Base-by-base conservation (phyloP, 345 rosid species). In the Eucalyptus victrix region DNA sequence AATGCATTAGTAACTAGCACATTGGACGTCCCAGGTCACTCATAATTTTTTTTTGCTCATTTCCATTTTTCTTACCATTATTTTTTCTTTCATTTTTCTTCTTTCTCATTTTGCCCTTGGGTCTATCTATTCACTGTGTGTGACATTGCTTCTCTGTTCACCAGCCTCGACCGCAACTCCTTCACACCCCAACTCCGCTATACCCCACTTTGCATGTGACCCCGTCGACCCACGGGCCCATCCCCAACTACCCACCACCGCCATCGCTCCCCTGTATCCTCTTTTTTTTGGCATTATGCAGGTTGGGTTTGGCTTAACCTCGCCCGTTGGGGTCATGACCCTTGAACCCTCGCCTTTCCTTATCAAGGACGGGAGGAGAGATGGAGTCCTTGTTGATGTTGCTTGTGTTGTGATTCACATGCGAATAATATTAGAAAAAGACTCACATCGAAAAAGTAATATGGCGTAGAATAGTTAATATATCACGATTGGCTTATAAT, bases 401-500 rank as follows among this genome's bases (percentile, higher is more conserved):
- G 45, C 83, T 23, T 10, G 69, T 28, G 62, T 9, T 56, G 62
- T 56, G 13, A 56, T 56, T 56, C 62, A 56, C 30, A 23, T 2
- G 3, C 0, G 3, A 56, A 10, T 56, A 24, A 6, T 56, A 5
- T 56, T 56, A 24, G 12, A 56, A 56, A 56, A 56, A 56, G 30
- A 56, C 62, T 3, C 62, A 10, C 3, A 10, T 23, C 13, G 0
- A 26, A 2, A 56, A 56, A 56, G 30, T 56, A 2, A 9, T 56
- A 56, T 56, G 30, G 30, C 0, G 2, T 56, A 9, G 3, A 56
- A 24, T 0, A 56, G 2, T 56, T 24, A 26, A 56, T 56, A 56
- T 24, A 56, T 24, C 6, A 24, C 5, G 3, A 5, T 0, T 24
- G 6, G 0, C 14, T 56, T 26, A 56, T 56, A 56, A 56, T 26